These are phyloP conservation scores for Syzygium syzygioides DNA, from an alignment of 441 rosid genomes.

Conservation along the genomic window DNA sequence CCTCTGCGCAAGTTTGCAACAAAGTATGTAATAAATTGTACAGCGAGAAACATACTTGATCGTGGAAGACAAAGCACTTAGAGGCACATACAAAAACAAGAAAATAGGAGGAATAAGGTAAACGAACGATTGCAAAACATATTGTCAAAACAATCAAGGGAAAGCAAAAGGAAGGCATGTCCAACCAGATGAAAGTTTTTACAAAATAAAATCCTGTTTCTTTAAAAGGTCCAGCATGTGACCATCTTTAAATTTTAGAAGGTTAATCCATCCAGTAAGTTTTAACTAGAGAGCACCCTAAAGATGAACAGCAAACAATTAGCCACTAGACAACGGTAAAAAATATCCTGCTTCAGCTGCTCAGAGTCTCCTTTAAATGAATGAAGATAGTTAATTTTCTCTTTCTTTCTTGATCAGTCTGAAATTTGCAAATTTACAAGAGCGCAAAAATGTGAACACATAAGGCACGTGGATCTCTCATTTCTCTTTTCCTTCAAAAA, in stretches of 20 bases:
- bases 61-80: background rate
- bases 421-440: background rate
- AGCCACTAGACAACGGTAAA: background rate
- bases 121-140: background rate
- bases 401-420: background rate
- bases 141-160: background rate
- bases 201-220: background rate
- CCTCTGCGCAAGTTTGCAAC: slow-evolving; percentile 44
- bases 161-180: background rate
- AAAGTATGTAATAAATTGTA: background rate
- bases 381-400: background rate
- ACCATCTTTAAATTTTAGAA: background rate
- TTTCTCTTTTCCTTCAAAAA: background rate
- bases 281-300: background rate
- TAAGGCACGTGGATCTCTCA: background rate
- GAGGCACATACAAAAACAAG: background rate
- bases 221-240: background rate
- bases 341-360: background rate
- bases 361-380: background rate
- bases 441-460: background rate
- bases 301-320: background rate
- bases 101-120: background rate
- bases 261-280: background rate
- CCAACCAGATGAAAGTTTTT: background rate
- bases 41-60: background rate